Evolutionary conservation across 148 eudicot species (phyloP).

Genomic region (Camellia granthamiana): DNA sequence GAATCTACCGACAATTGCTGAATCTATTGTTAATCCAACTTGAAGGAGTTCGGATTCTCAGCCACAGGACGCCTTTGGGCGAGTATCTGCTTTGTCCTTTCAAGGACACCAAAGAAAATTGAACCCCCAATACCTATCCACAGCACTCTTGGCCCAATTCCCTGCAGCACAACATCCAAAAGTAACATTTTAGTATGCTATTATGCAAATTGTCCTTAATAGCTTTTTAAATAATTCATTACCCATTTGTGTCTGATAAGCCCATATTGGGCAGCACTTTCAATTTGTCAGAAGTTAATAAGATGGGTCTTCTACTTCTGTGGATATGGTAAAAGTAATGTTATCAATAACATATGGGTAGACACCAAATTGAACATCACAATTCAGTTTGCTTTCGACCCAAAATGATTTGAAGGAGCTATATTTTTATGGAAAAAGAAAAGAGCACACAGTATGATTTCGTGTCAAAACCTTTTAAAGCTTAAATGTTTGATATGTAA

Average conservation of each 20-base stretch:
- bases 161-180: conserved; percentile 43
- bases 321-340: neutral
- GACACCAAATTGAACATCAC: neutral
- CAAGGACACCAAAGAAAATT: conserved; percentile 81
- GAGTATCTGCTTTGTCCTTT: conserved; percentile 64
- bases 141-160: conserved; percentile 74
- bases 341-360: neutral
- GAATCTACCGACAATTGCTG: neutral
- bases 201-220: neutral
- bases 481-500: too few relatives aligned
- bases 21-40: conserved; percentile 27
- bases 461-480: too few relatives aligned
- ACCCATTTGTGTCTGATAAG: too few relatives aligned
- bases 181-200: neutral
- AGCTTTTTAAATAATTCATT: neutral
- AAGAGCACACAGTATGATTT: too few relatives aligned
- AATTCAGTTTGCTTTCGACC: neutral
- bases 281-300: too few relatives aligned
- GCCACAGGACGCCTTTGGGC: conserved; percentile 32
- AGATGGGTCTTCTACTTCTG: neutral
- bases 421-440: too few relatives aligned
- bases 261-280: too few relatives aligned
- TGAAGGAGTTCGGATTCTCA: conserved; percentile 16
- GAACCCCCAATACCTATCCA: conserved; percentile 94
- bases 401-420: neutral